Percentiles rank a stretch among this genome's conserved stretches.
These are phyloP conservation scores for Eucommia ulmoides DNA, from an alignment of 257 asterid genomes.

Conservation along the genomic window DNA sequence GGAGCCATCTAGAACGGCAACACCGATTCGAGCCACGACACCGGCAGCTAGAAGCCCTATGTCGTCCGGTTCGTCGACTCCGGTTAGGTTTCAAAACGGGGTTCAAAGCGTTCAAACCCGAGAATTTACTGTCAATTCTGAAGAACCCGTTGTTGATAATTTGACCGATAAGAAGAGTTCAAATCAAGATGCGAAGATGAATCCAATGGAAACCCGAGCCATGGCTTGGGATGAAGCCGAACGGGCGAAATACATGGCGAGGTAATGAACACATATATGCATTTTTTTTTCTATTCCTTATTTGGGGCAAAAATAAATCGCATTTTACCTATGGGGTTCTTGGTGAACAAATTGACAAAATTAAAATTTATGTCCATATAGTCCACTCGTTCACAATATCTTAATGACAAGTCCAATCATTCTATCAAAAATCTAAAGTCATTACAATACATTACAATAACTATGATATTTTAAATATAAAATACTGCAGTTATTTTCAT, in stretches of 20 bases:
- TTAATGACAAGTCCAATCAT: too few relatives aligned
- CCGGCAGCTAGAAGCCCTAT: slow-evolving; percentile 54
- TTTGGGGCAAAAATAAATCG: too few relatives aligned
- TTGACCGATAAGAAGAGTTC: slow-evolving; percentile 8
- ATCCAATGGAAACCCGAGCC: slow-evolving; percentile 65
- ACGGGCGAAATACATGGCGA: slow-evolving; percentile 81
- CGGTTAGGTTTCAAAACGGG: slow-evolving; percentile 34
- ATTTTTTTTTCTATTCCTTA: too few relatives aligned
- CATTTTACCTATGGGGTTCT: too few relatives aligned
- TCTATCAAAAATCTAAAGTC: too few relatives aligned
- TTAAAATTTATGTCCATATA: too few relatives aligned
- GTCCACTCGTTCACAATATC: too few relatives aligned
- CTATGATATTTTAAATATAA: too few relatives aligned
- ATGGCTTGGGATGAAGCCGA: slow-evolving; percentile 94
- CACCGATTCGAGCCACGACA: slow-evolving; percentile 60
- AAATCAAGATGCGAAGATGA: slow-evolving; percentile 22
- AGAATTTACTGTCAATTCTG: slow-evolving; percentile 26
- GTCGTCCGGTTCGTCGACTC: slow-evolving; percentile 50
- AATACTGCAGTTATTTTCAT: too few relatives aligned
- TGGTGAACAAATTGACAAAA: too few relatives aligned
- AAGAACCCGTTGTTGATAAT: slow-evolving; percentile 14
- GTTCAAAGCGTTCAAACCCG: slow-evolving; percentile 17
- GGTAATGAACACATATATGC: too few relatives aligned
- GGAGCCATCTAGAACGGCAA: slow-evolving; percentile 86
- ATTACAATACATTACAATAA: too few relatives aligned